Conservation (phyloP, 495 filamentous ascomycete genomes). For the Penicillium steckii region DNA sequence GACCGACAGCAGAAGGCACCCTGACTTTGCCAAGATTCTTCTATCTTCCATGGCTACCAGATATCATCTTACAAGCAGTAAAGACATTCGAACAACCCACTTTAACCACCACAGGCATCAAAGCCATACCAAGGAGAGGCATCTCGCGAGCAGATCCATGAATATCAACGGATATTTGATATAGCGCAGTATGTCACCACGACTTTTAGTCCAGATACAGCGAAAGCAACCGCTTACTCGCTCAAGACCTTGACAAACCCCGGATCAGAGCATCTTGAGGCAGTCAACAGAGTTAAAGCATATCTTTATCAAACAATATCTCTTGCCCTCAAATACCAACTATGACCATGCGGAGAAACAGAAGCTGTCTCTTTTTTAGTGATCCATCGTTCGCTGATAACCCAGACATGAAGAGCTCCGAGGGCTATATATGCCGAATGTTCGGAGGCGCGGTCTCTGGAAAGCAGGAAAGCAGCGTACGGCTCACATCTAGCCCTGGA, state of each 20-base stretch:
- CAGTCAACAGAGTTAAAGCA: background rate
- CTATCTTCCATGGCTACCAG: slow-evolving; percentile 11
- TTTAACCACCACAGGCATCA: background rate
- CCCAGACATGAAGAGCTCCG: background rate
- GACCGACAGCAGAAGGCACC: slow-evolving; percentile 4
- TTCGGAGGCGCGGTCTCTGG: background rate
- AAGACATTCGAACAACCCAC: background rate
- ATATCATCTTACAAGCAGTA: slow-evolving; percentile 6
- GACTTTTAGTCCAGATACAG: slow-evolving; percentile 16
- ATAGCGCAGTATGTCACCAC: slow-evolving; percentile 19
- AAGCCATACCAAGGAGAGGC: background rate
- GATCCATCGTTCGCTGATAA: background rate
- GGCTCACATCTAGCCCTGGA: slow-evolving; percentile 16
- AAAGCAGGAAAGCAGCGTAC: background rate
- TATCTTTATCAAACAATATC: background rate
- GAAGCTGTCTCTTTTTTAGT: background rate
- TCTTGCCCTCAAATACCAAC: background rate
- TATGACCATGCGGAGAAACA: background rate
- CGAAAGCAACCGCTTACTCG: slow-evolving; percentile 2
- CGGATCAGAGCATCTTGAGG: background rate
- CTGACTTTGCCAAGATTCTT: slow-evolving; percentile 15
- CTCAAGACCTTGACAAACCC: slow-evolving; percentile 17
- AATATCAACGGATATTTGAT: slow-evolving; percentile 21
- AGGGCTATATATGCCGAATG: background rate
- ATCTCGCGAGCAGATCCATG: slow-evolving; percentile 2